These are phyloP conservation scores for Phoenix roebelenii DNA, from an alignment of 176 grass and related monocot species.

Conservation along the genomic window DNA sequence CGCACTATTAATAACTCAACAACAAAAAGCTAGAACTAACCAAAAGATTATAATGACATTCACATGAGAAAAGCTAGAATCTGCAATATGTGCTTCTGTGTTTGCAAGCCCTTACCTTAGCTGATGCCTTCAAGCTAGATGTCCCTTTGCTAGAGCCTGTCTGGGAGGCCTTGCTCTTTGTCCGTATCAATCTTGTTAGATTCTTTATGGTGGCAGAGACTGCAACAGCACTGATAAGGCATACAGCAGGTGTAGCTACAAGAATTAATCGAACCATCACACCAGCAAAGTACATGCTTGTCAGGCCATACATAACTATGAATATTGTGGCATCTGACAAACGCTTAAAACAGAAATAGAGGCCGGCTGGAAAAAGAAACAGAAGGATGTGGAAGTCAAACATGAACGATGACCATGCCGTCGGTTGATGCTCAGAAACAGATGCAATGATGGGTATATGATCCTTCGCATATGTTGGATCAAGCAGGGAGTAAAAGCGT, in stretches of 20 bases:
- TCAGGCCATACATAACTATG: constrained; percentile 96
- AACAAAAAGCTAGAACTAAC: no score
- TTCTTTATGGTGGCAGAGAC: constrained; percentile 93
- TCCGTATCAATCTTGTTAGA: constrained; percentile 68
- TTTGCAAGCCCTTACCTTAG: constrained; percentile 46
- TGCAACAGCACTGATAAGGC: constrained; percentile 92
- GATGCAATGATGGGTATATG: constrained; percentile 97
- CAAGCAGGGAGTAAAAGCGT: constrained; percentile 93
- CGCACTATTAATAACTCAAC: no score
- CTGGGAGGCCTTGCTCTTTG: constrained; percentile 54
- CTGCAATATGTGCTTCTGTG: no score
- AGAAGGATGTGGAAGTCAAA: constrained; percentile 99
- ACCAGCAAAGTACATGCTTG: constrained; percentile 97
- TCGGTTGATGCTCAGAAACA: constrained; percentile 98
- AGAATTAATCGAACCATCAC: constrained; percentile 98
- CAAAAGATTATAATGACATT: no score
- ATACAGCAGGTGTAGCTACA: constrained; percentile 91
- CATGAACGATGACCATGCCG: constrained; percentile 99
- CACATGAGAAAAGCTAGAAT: no score
- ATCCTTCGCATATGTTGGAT: constrained; percentile 96
- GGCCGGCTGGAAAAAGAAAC: constrained; percentile 86
- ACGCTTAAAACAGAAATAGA: constrained; percentile 97
- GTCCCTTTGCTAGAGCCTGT: constrained; percentile 50
- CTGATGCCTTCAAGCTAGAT: constrained; percentile 70
- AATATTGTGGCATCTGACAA: constrained; percentile 97